Evolutionary conservation across 257 asterid genomes (phyloP).

Genomic region (Solanum chiquidenum): DNA sequence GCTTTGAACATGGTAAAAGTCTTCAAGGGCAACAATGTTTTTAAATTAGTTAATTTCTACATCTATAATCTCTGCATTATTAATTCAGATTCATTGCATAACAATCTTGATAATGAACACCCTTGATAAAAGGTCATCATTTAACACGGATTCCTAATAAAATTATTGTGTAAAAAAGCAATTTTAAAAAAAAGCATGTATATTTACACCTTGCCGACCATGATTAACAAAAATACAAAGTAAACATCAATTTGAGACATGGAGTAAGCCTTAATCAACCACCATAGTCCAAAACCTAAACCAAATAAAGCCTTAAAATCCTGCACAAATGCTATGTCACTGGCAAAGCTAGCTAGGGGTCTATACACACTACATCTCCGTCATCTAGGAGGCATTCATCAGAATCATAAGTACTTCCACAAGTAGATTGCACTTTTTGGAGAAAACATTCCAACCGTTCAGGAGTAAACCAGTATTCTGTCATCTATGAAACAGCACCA

Average conservation of each 20-base stretch:
- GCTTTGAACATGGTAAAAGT: neutral
- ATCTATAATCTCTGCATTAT: neutral
- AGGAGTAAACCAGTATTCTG: slow-evolving; percentile 38
- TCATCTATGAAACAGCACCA: slow-evolving; percentile 32
- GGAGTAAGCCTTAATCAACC: neutral
- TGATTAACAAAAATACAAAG: neutral
- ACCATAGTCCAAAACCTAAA: neutral
- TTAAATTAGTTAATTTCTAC: neutral
- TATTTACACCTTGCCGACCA: neutral
- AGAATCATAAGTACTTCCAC: neutral
- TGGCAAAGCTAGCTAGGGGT: neutral
- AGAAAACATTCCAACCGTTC: slow-evolving; percentile 40
- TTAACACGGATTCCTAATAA: neutral
- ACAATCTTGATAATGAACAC: no score
- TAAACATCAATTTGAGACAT: neutral
- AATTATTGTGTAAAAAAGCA: neutral
- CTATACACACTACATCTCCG: neutral
- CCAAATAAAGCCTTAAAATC: neutral
- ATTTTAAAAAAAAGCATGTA: neutral
- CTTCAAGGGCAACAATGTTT: neutral
- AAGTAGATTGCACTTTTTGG: slow-evolving; percentile 15
- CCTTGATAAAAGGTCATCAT: neutral
- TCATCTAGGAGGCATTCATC: neutral
- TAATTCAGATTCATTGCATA: neutral
- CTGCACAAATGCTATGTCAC: neutral